Base-by-base conservation (phyloP, 768 basidiomycete species). In the Steccherinum ochraceum region DNA sequence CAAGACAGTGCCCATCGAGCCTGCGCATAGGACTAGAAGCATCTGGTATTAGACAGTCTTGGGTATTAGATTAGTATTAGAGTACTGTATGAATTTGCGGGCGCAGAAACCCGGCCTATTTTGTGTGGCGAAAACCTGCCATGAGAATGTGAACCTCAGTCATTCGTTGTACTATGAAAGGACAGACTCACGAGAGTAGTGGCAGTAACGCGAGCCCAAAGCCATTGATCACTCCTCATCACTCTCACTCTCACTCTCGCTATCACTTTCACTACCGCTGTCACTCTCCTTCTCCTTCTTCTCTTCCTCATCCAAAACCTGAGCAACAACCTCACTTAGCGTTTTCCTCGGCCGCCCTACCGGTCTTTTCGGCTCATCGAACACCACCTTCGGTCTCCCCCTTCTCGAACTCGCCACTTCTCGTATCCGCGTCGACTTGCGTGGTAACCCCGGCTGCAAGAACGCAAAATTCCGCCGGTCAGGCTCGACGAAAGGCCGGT, bases 21-120 rank as follows among this genome's bases (percentile, higher is more conserved):
- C 90, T 16, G 78, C 80, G 24, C 90, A 93, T 61, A 78, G 84
- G 47, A 92, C 86, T 20, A 75, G 90, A 65, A 86, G 88, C 56
- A 86, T 87, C 24, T 93, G 90, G 90, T 93, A 93, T 69, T 93
- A 70, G 72, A 42, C 44, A 39, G n/a, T 13, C 20, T 12, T 20
- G 21, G 18, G 40, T 19, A 19, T 44, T n/a, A n/a, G 24, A 27
- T 19, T 51, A 46, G 13, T 46, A 43, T n/a, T 11, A 11, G n/a
- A n/a, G 11, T n/a, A 11, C 35, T 11, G n/a, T n/a, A 39, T n/a
- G 35, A 39, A 39, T 39, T n/a, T 39, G 11, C 35, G 11, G 35
- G 35, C 35, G 11, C 35, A n/a, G 11, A 11, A 39, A 11, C n/a
- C 35, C 11, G 11, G n/a, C 11, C 11, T 39, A 39, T 11, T 39